Conservation (phyloP, 1,284 basidiomycete genomes). For the Austropuccinia psidii region DNA sequence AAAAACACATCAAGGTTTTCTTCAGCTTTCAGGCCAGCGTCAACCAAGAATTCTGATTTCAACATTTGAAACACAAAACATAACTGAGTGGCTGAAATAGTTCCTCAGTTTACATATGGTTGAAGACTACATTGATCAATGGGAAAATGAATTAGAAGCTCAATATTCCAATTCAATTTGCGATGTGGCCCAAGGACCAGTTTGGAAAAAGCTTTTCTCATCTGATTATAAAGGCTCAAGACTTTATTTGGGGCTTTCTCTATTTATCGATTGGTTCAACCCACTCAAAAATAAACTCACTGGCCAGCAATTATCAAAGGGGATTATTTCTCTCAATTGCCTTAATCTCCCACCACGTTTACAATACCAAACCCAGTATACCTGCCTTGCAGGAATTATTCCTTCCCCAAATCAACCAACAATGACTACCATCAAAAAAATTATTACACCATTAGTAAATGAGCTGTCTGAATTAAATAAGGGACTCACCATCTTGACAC, state of each 20-base stretch:
- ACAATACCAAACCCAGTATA: not conserved
- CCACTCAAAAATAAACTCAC: no score
- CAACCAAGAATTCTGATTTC: not conserved
- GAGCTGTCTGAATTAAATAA: not conserved
- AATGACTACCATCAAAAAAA: not conserved
- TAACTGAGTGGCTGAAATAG: constrained; percentile 1
- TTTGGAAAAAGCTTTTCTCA: no score
- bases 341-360: not conserved
- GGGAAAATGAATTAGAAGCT: no score
- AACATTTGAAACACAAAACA: not conserved
- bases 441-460: not conserved
- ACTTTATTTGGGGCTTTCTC: no score
- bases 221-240: no score
- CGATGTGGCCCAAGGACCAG: no score
- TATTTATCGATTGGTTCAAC: no score
- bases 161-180: no score
- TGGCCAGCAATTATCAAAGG: no score
- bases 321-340: not conserved
- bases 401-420: constrained; percentile 8
- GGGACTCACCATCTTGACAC: not conserved
- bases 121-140: not conserved
- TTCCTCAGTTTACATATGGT: not conserved
- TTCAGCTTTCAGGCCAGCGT: not conserved
- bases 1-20: not conserved
- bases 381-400: not conserved